Base-by-base conservation (phyloP, 345 rosid species). In the Citrus medica region DNA sequence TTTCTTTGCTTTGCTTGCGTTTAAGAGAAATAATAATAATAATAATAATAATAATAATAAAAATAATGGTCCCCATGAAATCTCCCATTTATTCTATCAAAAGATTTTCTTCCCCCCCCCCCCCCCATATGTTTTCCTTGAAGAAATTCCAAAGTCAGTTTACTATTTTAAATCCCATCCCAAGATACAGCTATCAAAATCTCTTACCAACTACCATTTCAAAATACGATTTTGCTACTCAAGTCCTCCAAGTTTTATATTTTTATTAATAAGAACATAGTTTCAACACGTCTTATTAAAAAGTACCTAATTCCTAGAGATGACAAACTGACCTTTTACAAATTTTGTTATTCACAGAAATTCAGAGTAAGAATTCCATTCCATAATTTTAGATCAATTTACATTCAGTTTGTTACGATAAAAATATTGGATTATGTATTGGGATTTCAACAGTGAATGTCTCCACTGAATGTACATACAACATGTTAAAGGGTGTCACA, bases 11-110 rank as follows among this genome's bases (percentile, higher is more conserved):
- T 30, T 27, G 61, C 61, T 24, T 30, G 27, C 51, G 10, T 21
- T 55, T 17, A 40, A 65, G 38, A 63, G 16, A 17, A 32, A 16
- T 25, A 25, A 25, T 25, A 25, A 25, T 25, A 28, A 28, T 28
- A 28, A 28, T 28, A 28, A 30, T 30, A 30, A 30, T 14, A 66
- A 67, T 6, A 22, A 56, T 13, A 66, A 67, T 6, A 22, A 58
- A 37, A 27, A 63, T 9, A 62, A 68, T 79, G 89, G 89, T 70
- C 87, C 87, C 90, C 86, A 81, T 73, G 76, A 68, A 84, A 86
- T 84, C 89, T 81, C 67, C 83, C 13, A 42, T 80, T 80, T 74
- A 80, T 82, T 83, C 84, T 84, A 78, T 84, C 85, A 76, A 53
- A 83, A 83, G 87, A 84, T 88, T 76, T 74, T 76, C 51, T 46